Evolutionary conservation across 768 basidiomycete genomes (phyloP).

Genomic region (Termitomyces sp.): DNA sequence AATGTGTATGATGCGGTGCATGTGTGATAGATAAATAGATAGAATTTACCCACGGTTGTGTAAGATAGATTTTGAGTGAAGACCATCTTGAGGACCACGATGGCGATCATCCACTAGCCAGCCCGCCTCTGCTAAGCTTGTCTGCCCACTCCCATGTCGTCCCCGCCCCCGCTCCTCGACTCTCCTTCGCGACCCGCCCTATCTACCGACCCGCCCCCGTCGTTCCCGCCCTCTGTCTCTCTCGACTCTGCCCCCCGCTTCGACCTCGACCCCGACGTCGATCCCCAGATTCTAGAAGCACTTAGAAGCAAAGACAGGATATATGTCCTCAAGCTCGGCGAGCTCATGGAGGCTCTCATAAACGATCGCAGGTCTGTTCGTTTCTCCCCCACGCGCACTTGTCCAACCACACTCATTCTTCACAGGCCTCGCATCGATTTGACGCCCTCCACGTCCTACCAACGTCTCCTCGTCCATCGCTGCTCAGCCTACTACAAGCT

Average conservation of each 20-base stretch:
- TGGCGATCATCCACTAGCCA: neutral
- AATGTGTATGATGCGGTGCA: conserved; percentile 70
- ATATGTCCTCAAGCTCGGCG: conserved; percentile 86
- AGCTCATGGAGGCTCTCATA: conserved; percentile 80
- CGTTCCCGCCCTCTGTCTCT: neutral
- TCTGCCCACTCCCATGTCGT: neutral
- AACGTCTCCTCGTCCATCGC: conserved; percentile 82
- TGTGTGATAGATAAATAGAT: conserved; percentile 11
- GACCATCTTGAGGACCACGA: neutral
- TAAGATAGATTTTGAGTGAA: conserved; percentile 3
- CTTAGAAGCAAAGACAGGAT: conserved; percentile 86
- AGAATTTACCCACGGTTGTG: conserved; percentile 38
- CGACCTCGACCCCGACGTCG: conserved; percentile 46
- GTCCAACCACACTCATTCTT: neutral
- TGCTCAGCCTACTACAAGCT: conserved; percentile 82
- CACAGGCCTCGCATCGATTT: conserved; percentile 63
- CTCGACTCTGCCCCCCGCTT: conserved; percentile 9
- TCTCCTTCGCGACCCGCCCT: no score
- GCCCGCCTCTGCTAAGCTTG: no score
- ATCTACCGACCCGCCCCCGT: no score
- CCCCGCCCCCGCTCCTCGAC: neutral
- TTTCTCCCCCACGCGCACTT: neutral
- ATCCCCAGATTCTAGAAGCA: conserved; percentile 82
- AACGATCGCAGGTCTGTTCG: conserved; percentile 64
- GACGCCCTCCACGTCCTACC: conserved; percentile 73